Base-by-base conservation (phyloP, 1,284 basidiomycete genomes). In the Puccinia brachypodii region DNA sequence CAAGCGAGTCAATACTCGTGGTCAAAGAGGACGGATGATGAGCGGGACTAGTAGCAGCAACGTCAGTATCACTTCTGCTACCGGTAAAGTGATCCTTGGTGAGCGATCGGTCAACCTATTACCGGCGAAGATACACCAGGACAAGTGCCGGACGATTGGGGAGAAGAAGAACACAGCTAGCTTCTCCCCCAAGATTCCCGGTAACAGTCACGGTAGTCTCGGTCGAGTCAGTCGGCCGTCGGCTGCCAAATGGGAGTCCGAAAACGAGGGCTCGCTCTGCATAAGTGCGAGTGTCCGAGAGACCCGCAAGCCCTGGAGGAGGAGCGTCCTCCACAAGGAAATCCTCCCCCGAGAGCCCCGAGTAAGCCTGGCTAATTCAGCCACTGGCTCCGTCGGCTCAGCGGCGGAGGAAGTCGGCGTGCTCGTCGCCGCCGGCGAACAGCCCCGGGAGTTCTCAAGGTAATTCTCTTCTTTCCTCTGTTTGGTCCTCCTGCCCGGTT, bases 81-180 rank as follows among this genome's bases (percentile, higher is more conserved):
- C 38, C 42, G 58, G 58, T 7, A 56, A 75, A 31, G 22, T 62
- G 40, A 60, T 75, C 13, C 36, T 75, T n/a, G 58, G 47, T 25
- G 53, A 75, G 38, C 31, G 73, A 40, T 75, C 73, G 25, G 56
- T 75, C 53, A 75, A 75, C 53, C 73, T 60, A 75, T 72, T 53
- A 8, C 9, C 69, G 33, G 33, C 25, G 56, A 31, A 9, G 9
- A 60, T 28, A 28, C 7, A 53, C 50, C 50, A 19, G 9, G 62
- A 64, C 9, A 16, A 2, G 16, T 8, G 4, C 13, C 40, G 25
- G 64, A 44, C 40, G 22, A 28, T 9, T 68, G 64, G 64, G 9
- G 64, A 68, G 14, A 36, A 68, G 64, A 68, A 68, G 64, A n/a
- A n/a, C n/a, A n/a, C 64, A 11, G n/a, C 25, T 0, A 68, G 36